Evolutionary conservation across 148 eudicot species (phyloP).

Genomic region (Agrostemma githago): DNA sequence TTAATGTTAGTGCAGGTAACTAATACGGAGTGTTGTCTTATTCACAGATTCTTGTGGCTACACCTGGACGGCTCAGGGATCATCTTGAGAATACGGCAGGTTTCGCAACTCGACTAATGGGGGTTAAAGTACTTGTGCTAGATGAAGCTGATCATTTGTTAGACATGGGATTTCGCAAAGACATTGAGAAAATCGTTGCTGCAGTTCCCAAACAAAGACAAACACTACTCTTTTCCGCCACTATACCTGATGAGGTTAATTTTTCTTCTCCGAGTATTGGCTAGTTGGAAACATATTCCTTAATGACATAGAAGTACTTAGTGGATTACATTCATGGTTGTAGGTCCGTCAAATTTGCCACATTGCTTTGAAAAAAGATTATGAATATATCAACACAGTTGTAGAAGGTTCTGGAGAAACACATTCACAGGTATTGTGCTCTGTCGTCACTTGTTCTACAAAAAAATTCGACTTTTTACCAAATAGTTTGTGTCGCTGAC

Average conservation of each 20-base stretch:
- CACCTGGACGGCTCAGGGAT: slow-evolving; percentile 94
- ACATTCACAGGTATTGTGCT: slow-evolving; percentile 67
- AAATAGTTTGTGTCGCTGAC: neutral
- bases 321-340: slow-evolving; percentile 16
- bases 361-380: slow-evolving; percentile 83
- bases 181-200: slow-evolving; percentile 78
- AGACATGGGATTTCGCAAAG: slow-evolving; percentile 98
- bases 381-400: slow-evolving; percentile 80
- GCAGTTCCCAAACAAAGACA: slow-evolving; percentile 91
- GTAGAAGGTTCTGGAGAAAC: slow-evolving; percentile 82
- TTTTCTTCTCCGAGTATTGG: neutral
- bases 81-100: slow-evolving; percentile 91
- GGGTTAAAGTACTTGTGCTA: slow-evolving; percentile 90
- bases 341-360: slow-evolving; percentile 92
- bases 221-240: slow-evolving; percentile 92
- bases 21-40: slow-evolving; percentile 21
- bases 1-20: slow-evolving; percentile 4
- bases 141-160: slow-evolving; percentile 98
- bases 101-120: slow-evolving; percentile 88
- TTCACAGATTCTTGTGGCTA: slow-evolving; percentile 85
- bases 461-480: neutral
- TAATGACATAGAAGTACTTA: slow-evolving; percentile 3
- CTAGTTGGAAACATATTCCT: neutral
- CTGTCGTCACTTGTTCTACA: slow-evolving; percentile 12
- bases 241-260: slow-evolving; percentile 75